Base-by-base conservation (phyloP, 31 red algal genomes). In the Odonthalia washingtoniensis region DNA sequence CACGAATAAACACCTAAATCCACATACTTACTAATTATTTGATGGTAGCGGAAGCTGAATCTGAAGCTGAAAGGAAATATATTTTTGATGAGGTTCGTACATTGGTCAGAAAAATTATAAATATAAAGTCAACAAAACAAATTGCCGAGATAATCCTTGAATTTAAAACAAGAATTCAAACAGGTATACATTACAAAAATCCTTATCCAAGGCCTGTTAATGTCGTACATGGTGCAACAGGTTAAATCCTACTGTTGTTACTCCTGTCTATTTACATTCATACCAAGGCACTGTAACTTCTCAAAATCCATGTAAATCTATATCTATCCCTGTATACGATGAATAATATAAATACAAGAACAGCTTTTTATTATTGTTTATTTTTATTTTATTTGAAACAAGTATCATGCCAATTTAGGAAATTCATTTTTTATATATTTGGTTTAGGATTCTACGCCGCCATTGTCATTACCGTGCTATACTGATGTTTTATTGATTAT, bases 111-210 rank as follows among this genome's bases (percentile, higher is more conserved):
- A 53, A 31, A 40, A 96, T 92, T 65, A 78, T 46, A 80, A 12
- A 64, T 4, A 76, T 96, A 9, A 62, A 68, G 12, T 65, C 67
- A 30, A 12, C 41, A 39, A 45, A 88, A 3, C 26, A 53, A 9
- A 96, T 96, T 49, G 94, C 75, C 31, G 72, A 87, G n/a, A 96
- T 92, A 60, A 42, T 96, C 6, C 72, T 76, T n/a, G 94, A 96
- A 52, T 90, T 90, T 46, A 80, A 91, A 60, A 68, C 78, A 42
- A 75, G 94, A 39, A 78, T 96, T 35, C 83, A 91, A 64, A 87
- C 85, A 34, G 94, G 84, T 35, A 28, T 96, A 17, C 94, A 96
- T 64, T 96, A 96, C 83, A 91, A 87, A 76, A 96, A 92, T 78
- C 94, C 94, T 27, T 96, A 96, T 73, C 94, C 94, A 32, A 78